phyloP scores from a whole-genome alignment of 306 rosid species.

The Acacia confusa region DNA sequence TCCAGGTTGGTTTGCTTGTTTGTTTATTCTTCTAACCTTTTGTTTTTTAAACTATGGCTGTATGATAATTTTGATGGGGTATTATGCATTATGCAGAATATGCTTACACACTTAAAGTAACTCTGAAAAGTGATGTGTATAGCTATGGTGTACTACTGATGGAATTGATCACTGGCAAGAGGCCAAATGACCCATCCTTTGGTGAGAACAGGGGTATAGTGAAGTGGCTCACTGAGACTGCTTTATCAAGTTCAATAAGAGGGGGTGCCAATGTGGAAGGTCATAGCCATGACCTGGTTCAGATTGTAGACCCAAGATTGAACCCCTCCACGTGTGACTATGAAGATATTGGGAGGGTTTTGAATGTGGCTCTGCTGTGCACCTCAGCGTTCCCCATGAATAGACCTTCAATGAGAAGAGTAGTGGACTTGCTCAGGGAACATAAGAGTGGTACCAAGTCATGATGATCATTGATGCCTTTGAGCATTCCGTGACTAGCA shows the following conservation, averaged over 20 bases:
- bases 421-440: slow-evolving; percentile 53
- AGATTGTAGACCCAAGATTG: slow-evolving; percentile 51
- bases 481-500: background rate
- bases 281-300: background rate
- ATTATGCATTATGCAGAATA: slow-evolving; percentile 40
- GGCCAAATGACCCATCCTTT: slow-evolving; percentile 70
- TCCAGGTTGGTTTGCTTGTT: slow-evolving; percentile 50
- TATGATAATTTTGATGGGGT: background rate
- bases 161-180: slow-evolving; percentile 72
- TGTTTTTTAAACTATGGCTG: background rate
- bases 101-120: slow-evolving; percentile 68
- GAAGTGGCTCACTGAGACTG: slow-evolving; percentile 68
- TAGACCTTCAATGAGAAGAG: slow-evolving; percentile 71
- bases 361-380: slow-evolving; percentile 62
- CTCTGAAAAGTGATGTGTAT: slow-evolving; percentile 81
- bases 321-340: slow-evolving; percentile 30
- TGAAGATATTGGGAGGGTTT: slow-evolving; percentile 49
- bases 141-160: slow-evolving; percentile 80
- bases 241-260: slow-evolving; percentile 29
- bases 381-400: slow-evolving; percentile 48
- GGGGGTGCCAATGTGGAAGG: background rate
- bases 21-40: background rate
- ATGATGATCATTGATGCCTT: background rate
- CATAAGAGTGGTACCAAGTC: slow-evolving; percentile 32
- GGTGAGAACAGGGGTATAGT: slow-evolving; percentile 76